A percentile compares a stretch with the other conserved stretches of the same genome.
phyloP scores from a whole-genome alignment of 1,139 yeast species.

The Saccharomyces hybrid region DNA sequence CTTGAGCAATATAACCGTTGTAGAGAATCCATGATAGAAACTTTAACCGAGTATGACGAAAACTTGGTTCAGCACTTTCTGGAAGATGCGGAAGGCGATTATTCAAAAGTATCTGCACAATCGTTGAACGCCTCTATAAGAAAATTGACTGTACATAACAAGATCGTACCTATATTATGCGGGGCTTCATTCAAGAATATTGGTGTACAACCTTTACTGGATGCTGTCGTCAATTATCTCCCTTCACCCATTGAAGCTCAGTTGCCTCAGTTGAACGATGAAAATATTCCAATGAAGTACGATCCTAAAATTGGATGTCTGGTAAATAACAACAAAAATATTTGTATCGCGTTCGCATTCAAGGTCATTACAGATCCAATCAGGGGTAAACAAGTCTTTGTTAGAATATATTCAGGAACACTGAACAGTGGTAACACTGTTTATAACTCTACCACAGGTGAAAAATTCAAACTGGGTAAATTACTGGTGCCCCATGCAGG shows the following conservation, averaged over 20 bases:
- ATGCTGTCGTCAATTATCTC: constrained; percentile 64
- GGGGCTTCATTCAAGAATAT: constrained; percentile 90
- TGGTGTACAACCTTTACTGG: constrained; percentile 91
- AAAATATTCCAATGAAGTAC: constrained; percentile 33
- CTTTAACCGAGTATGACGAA: constrained; percentile 78
- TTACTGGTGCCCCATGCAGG: constrained; percentile 85
- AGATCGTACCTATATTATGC: constrained; percentile 73
- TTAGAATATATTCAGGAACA: constrained; percentile 80
- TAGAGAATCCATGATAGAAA: constrained; percentile 73
- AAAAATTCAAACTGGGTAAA: constrained; percentile 56
- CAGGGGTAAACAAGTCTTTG: constrained; percentile 76
- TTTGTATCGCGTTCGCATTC: constrained; percentile 77
- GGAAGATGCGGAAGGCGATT: constrained; percentile 52
- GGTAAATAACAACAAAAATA: constrained; percentile 46
- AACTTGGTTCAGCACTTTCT: constrained; percentile 65
- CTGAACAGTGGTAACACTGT: constrained; percentile 55
- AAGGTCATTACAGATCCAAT: constrained; percentile 82
- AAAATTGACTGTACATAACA: constrained; percentile 48
- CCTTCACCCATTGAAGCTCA: constrained; percentile 72
- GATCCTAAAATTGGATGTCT: constrained; percentile 43
- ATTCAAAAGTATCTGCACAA: constrained; percentile 49
- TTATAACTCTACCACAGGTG: constrained; percentile 62
- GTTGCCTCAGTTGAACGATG: constrained; percentile 45
- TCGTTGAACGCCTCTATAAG: constrained; percentile 53
- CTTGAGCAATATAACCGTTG: constrained; percentile 47